Evolutionary conservation across 192 early-diverging fungal genomes (phyloP).

Genomic region (Allomyces macrogynus): DNA sequence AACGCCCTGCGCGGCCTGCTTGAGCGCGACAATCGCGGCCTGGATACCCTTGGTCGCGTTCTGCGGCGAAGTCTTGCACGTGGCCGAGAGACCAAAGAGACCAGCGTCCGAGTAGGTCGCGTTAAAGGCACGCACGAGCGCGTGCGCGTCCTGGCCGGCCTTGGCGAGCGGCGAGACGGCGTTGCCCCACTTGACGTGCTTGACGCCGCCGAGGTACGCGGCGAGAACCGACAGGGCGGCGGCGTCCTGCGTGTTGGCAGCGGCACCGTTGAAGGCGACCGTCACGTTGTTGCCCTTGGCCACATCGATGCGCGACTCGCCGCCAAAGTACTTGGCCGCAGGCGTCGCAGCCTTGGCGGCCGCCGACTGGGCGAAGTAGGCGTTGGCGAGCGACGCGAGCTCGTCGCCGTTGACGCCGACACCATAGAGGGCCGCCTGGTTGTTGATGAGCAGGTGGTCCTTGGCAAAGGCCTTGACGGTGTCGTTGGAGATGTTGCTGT

Average conservation of each 20-base stretch:
- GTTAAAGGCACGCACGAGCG: constrained; percentile 43
- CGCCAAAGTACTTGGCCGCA: constrained; percentile 58
- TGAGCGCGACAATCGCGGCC: constrained; percentile 33
- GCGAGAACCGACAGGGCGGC: constrained; percentile 42
- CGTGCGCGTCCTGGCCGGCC: constrained; percentile 32
- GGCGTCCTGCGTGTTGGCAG: constrained; percentile 33
- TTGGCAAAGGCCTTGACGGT: constrained; percentile 53
- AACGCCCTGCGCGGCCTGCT: constrained; percentile 24
- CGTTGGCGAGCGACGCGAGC: constrained; percentile 42
- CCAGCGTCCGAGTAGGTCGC: constrained; percentile 77
- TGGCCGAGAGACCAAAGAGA: constrained; percentile 64
- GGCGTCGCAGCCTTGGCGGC: constrained; percentile 7
- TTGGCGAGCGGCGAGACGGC: constrained; percentile 43
- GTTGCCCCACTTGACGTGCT: constrained; percentile 37
- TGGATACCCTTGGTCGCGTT: constrained; percentile 18
- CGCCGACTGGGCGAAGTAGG: constrained; percentile 23
- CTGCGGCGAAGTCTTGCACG: constrained; percentile 16
- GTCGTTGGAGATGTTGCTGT: constrained; percentile 37
- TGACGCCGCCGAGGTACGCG: constrained; percentile 28
- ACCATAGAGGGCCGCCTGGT: constrained; percentile 55
- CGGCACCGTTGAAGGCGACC: constrained; percentile 57
- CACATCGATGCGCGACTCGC: constrained; percentile 57
- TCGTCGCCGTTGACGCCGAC: constrained; percentile 55
- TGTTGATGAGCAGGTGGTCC: not conserved
- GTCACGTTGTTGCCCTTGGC: constrained; percentile 34